phyloP scores from a whole-genome alignment of 1,139 yeast genomes.

The Hemisphaericaspora lyxosophila region DNA sequence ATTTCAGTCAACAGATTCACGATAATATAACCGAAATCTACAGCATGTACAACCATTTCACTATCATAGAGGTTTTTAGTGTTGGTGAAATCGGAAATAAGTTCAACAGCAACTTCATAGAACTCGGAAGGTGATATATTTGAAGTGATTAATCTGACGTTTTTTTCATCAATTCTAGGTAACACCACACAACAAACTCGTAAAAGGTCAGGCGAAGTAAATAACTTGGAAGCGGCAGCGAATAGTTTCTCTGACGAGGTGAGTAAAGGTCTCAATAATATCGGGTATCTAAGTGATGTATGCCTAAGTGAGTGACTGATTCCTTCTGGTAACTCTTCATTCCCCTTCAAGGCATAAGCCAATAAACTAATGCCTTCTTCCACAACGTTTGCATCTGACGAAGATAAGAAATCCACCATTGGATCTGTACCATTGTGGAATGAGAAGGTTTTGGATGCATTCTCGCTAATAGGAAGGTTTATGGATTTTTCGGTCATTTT shows the following conservation, averaged over 20 bases:
- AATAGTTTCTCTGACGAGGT: constrained; percentile 26
- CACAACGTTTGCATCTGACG: constrained; percentile 27
- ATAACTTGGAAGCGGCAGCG: constrained; percentile 25
- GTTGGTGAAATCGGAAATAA: constrained; percentile 33
- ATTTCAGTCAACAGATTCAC: constrained; percentile 29
- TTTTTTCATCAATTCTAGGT: constrained; percentile 23
- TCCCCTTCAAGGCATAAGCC: constrained; percentile 39
- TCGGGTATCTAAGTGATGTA: constrained; percentile 32
- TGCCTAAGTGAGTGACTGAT: constrained; percentile 22
- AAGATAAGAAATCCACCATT: constrained; percentile 35
- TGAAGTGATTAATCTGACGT: constrained; percentile 24
- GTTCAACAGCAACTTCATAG: constrained; percentile 27
- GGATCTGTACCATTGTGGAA: constrained; percentile 33
- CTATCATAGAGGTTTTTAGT: constrained; percentile 32
- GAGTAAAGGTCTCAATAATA: constrained; percentile 31
- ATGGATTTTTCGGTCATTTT: neutral
- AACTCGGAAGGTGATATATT: constrained; percentile 28
- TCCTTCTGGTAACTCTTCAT: constrained; percentile 33
- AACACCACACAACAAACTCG: constrained; percentile 33
- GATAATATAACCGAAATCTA: neutral
- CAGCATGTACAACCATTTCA: constrained; percentile 14
- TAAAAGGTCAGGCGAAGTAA: constrained; percentile 34
- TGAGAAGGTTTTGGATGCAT: constrained; percentile 1
- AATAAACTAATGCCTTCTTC: constrained; percentile 39
- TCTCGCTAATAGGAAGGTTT: neutral